phyloP scores from a whole-genome alignment of 441 rosid species.

The Geranium incanum region DNA sequence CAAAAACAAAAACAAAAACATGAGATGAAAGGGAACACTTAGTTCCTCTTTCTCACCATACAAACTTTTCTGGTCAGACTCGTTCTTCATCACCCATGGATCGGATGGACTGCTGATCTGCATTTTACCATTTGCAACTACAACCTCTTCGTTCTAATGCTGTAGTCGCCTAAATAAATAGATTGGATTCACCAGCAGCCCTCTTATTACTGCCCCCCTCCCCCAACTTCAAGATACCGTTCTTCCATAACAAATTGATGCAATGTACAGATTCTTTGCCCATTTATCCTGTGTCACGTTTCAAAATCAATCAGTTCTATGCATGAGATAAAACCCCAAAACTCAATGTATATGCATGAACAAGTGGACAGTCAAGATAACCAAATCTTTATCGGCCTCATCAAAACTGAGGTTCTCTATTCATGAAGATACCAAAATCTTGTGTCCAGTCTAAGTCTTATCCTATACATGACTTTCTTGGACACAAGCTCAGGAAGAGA shows the following conservation, averaged over 20 bases:
- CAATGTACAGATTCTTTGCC: conserved; percentile 40
- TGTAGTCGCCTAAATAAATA: neutral
- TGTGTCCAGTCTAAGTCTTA: neutral
- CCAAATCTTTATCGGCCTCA: neutral
- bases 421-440: neutral
- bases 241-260: conserved; percentile 42
- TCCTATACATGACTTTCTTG: neutral
- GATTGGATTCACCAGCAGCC: neutral
- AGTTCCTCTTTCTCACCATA: neutral
- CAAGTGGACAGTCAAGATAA: too few relatives aligned
- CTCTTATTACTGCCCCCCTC: conserved; percentile 12
- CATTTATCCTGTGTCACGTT: conserved; percentile 34
- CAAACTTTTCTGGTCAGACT: neutral
- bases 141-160: neutral
- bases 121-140: neutral
- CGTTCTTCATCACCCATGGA: neutral
- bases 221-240: conserved; percentile 33
- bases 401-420: neutral
- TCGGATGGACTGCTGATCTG: neutral
- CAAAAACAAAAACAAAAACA: too few relatives aligned
- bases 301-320: neutral
- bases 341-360: too few relatives aligned
- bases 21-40: neutral
- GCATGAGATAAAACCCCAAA: neutral
- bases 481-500: neutral